Evolutionary conservation across 2,329 filamentous ascomycete species (phyloP).

Genomic region (Thermothelomyces thermophilus): DNA sequence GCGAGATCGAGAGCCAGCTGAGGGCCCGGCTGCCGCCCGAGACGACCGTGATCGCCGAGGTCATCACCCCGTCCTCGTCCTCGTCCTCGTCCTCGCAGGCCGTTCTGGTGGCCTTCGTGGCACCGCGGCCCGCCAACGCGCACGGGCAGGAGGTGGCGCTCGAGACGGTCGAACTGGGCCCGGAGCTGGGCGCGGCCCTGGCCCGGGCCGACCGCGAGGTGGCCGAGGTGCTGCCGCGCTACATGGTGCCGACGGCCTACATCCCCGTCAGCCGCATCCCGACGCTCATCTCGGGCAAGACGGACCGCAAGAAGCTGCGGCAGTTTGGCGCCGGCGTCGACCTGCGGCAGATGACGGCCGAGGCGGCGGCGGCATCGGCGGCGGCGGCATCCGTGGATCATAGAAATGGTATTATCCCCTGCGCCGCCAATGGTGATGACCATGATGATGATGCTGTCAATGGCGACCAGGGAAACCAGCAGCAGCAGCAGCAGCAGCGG

Average conservation of each 20-base stretch:
- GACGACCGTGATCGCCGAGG: slow-evolving; percentile 40
- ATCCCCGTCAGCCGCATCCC: slow-evolving; percentile 38
- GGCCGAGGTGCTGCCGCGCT: slow-evolving; percentile 24
- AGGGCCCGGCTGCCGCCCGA: slow-evolving; percentile 33
- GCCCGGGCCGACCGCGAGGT: slow-evolving; percentile 16
- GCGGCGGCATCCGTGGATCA: neutral
- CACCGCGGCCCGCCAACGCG: slow-evolving; percentile 8
- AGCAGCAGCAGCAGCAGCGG: too few relatives aligned
- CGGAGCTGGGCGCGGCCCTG: slow-evolving; percentile 19
- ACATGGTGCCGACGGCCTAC: slow-evolving; percentile 38
- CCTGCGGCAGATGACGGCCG: slow-evolving; percentile 11
- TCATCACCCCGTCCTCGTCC: slow-evolving; percentile 39
- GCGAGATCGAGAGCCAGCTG: slow-evolving; percentile 39
- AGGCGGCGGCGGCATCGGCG: neutral
- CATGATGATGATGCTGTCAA: too few relatives aligned
- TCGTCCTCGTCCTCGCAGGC: slow-evolving; percentile 11
- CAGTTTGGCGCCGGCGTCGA: slow-evolving; percentile 28
- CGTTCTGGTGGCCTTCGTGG: slow-evolving; percentile 30
- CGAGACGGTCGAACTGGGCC: slow-evolving; percentile 1
- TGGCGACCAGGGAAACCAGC: too few relatives aligned
- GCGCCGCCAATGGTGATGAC: too few relatives aligned
- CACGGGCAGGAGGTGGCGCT: slow-evolving; percentile 17
- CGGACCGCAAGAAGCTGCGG: slow-evolving; percentile 35
- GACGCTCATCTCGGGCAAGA: slow-evolving; percentile 39
- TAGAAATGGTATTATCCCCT: too few relatives aligned